Evolutionary conservation across 2,329 filamentous ascomycete species (phyloP), one percentile per base, ranked within the genome.

Genomic region (Colletotrichum somersetense): DNA sequence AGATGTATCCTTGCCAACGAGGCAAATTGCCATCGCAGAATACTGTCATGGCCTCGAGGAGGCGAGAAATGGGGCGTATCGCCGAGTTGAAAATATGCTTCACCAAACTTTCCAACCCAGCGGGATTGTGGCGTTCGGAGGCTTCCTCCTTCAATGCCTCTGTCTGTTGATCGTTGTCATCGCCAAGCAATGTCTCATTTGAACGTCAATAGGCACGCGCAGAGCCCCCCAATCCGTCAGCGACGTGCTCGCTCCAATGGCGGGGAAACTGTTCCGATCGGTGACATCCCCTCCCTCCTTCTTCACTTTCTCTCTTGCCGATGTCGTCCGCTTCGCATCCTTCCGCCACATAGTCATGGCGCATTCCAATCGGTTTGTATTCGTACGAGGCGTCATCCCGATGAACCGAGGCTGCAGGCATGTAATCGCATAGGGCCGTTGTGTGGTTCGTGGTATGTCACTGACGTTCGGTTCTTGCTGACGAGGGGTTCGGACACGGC

Each of bases 401-500:
- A 58, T 61, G 23, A 23, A 46, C 30, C 62, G 48, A 55, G 35
- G 46, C 44, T 58, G 69, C 58, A 63, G n/a, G 53, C 38, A 63
- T 72, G 44, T 38, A 35, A 71, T 48, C 70, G 42, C 71, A 62
- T 44, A 61, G 70, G 62, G 46, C 53, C 40, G 57, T 33, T 20
- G 38, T 64, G 64, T 38, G 56, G 30, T 69, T 58, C 8, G 58
- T 55, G 59, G n/a, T 68, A 68, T 59, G 69, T 69, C 69, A 72
- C 61, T 42, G 59, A 44, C 44, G 53, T 61, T 72, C 59, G 46
- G 18, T 42, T 64, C 53, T 63, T 53, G 65, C 52, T 26, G 69
- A 58, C 59, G 69, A 68, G 69, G 65, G 66, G 26, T 64, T 72
- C 69, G 66, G 65, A 63, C 69, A 58, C 46, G 59, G 66, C 66